A percentile compares a stretch with the other conserved stretches of the same genome.
phyloP scores from a whole-genome alignment of 139 green algal species.

The Chlorella sorokiniana region DNA sequence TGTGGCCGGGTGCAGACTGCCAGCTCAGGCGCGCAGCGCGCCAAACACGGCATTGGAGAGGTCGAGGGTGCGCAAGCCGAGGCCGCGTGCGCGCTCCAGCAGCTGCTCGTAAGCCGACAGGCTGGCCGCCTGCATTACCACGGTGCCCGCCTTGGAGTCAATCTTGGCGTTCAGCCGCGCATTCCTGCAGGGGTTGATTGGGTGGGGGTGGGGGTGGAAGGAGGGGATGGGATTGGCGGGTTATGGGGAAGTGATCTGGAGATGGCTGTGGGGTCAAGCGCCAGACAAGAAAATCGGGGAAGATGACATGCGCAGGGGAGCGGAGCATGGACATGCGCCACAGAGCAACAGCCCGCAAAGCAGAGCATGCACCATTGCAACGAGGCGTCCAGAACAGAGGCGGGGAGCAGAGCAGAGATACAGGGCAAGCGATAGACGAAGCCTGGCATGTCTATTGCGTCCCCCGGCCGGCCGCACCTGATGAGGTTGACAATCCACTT shows the following conservation, averaged over 20 bases:
- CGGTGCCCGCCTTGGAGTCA: constrained; percentile 89
- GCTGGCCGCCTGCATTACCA: constrained; percentile 86
- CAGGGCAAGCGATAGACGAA: neutral
- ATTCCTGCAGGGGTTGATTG: constrained; percentile 66
- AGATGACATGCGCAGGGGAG: too few species aligned
- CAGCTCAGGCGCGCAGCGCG: constrained; percentile 10
- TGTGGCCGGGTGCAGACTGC: too few species aligned
- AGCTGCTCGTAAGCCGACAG: constrained; percentile 67
- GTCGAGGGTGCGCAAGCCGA: constrained; percentile 87
- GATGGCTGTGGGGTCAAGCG: too few species aligned
- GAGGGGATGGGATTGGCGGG: neutral
- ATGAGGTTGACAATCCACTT: constrained; percentile 98
- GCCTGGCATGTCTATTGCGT: neutral
- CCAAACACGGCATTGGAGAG: constrained; percentile 88
- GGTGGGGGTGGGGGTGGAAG: neutral
- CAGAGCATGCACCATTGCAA: too few species aligned
- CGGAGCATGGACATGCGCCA: too few species aligned
- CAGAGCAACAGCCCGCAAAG: too few species aligned
- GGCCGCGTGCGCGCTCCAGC: constrained; percentile 87
- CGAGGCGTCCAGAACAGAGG: too few species aligned
- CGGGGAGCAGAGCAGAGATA: neutral
- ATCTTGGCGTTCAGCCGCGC: constrained; percentile 97
- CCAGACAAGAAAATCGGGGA: too few species aligned
- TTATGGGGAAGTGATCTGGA: neutral
- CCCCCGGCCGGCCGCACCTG: constrained; percentile 23